Base-by-base conservation (phyloP, 441 rosid species). In the Erysimum pusillum region DNA sequence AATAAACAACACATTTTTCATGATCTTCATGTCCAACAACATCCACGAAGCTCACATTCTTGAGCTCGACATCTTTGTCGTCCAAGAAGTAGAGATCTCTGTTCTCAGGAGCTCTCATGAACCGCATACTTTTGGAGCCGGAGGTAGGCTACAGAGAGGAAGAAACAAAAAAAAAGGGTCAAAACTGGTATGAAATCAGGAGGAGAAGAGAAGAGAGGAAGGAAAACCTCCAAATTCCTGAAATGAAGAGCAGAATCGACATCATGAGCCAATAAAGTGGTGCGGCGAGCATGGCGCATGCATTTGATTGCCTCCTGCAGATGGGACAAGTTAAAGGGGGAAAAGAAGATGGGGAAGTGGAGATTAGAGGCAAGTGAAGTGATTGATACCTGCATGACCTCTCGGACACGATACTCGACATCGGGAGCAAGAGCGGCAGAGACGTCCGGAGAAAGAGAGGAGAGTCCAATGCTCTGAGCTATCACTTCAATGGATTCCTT, bases 371-470 rank as follows among this genome's bases (percentile, higher is more conserved):
- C 4, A 9, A 11, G 53, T 4, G 25, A n/a, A 53, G 39, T 2
- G 66, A 42, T 32, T 7, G n/a, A 38, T 48, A 85, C 93, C 89
- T 87, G 93, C 91, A 89, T 89, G 54, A 84, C 80, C 84, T 87
- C 93, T 22, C 83, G 89, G 64, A 87, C 81, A 9, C 93, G 89
- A 74, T 87, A 87, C 62, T 87, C 93, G n/a, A 89, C 89, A 78
- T 89, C 91, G 2, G 88, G 87, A 56, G 88, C 88, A n/a, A 89
- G 78, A 36, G 86, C 87, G 2, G 72, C 77, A 28, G 93, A 85
- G 42, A 85, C 89, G 36, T 89, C 93, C 6, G 89, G 73, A 3
- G 89, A 85, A 66, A 89, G 76, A 76, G 81, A 79, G 53, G 81
- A 69, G 74, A 87, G 78, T 28, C 93, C 93, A 12, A 89, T 81